Conservation (phyloP, 345 rosid species). For the Mallotus nudiflorus region DNA sequence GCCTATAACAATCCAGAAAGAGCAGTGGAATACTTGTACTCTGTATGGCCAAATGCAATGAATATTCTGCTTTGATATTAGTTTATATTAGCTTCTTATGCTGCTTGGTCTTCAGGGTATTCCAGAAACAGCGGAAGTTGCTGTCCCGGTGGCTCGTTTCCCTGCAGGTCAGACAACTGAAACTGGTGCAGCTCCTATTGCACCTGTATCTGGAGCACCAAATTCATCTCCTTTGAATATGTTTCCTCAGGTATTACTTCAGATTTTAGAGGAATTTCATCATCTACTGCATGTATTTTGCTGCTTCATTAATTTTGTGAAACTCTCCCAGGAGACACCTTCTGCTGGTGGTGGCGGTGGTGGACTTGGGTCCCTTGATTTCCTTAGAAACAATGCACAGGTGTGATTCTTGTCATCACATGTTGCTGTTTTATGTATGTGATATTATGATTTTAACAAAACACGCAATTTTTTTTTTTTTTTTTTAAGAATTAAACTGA, state of each 20-base stretch:
- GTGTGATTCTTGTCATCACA: slow-evolving; percentile 31
- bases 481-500: no score
- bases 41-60: slow-evolving; percentile 47
- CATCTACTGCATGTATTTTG: neutral
- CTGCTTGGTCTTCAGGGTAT: slow-evolving; percentile 64
- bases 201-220: slow-evolving; percentile 73
- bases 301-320: slow-evolving; percentile 19
- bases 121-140: slow-evolving; percentile 79
- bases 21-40: slow-evolving; percentile 95
- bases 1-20: slow-evolving; percentile 98
- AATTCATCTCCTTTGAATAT: slow-evolving; percentile 93
- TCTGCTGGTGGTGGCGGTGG: slow-evolving; percentile 52
- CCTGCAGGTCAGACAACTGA: slow-evolving; percentile 53
- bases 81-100: slow-evolving; percentile 21
- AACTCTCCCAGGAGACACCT: slow-evolving; percentile 55
- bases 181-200: slow-evolving; percentile 46
- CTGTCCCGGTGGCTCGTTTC: slow-evolving; percentile 58
- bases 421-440: slow-evolving; percentile 9
- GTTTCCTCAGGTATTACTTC: slow-evolving; percentile 80
- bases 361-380: slow-evolving; percentile 83
- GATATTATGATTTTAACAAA: neutral
- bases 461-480: no score
- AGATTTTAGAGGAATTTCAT: slow-evolving; percentile 7
- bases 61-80: slow-evolving; percentile 5
- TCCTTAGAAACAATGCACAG: slow-evolving; percentile 93